Conservation (phyloP, 768 basidiomycete species). For the Lactarius vividus region DNA sequence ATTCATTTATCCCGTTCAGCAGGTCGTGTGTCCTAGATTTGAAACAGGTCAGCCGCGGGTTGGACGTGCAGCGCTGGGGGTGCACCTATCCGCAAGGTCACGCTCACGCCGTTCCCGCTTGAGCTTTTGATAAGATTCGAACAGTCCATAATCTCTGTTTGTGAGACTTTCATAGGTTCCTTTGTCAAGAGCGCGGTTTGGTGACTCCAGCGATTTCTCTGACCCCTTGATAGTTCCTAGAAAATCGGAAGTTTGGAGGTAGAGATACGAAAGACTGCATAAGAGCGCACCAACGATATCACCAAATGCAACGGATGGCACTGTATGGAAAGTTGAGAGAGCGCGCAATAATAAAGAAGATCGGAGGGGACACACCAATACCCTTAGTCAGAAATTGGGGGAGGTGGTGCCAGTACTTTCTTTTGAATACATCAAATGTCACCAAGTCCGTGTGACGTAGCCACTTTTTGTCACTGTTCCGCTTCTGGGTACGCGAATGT, state of each 20-base stretch:
- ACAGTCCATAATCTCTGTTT: constrained; percentile 36
- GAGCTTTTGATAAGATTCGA: constrained; percentile 48
- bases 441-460: constrained; percentile 30
- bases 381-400: constrained; percentile 49
- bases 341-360: background rate
- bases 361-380: constrained; percentile 42
- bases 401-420: constrained; percentile 60
- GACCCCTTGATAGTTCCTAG: constrained; percentile 66
- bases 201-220: constrained; percentile 42
- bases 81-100: constrained; percentile 61
- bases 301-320: constrained; percentile 59
- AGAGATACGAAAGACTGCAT: background rate
- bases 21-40: constrained; percentile 50
- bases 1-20: constrained; percentile 37
- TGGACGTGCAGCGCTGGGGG: background rate
- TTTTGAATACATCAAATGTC: constrained; percentile 47
- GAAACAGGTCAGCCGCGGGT: background rate
- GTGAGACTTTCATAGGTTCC: constrained; percentile 9
- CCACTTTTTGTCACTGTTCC: background rate
- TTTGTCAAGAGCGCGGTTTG: constrained; percentile 16
- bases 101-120: constrained; percentile 44
- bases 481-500: constrained; percentile 8
- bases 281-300: constrained; percentile 54
- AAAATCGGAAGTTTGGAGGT: background rate
- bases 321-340: constrained; percentile 35